Conservation (phyloP, 257 asterid genomes). For the Forsythia viridissima region DNA sequence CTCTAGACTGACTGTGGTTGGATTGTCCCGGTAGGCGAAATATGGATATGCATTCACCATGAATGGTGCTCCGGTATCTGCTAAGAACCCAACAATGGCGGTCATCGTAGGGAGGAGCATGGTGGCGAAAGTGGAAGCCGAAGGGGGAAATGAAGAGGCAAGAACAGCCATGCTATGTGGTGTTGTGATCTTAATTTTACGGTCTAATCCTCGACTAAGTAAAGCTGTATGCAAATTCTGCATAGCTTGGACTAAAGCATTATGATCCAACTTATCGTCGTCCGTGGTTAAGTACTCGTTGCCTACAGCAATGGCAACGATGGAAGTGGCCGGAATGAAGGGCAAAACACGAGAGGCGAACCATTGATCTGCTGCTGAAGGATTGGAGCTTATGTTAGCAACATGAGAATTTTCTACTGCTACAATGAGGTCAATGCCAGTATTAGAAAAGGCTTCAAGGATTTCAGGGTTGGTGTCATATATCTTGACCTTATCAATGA, state of each 20-base stretch:
- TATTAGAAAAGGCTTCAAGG: slow-evolving; percentile 64
- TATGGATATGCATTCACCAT: slow-evolving; percentile 73
- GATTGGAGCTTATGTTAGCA: slow-evolving; percentile 39
- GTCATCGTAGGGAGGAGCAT: slow-evolving; percentile 57
- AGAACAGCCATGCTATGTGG: slow-evolving; percentile 73
- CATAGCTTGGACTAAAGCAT: slow-evolving; percentile 55
- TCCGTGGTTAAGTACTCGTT: slow-evolving; percentile 62
- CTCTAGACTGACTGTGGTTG: slow-evolving; percentile 34
- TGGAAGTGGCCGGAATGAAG: slow-evolving; percentile 63
- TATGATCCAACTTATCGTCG: slow-evolving; percentile 41
- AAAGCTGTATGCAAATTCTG: slow-evolving; percentile 48
- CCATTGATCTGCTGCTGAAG: slow-evolving; percentile 51
- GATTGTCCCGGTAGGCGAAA: slow-evolving; percentile 59
- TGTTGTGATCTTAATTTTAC: slow-evolving; percentile 61
- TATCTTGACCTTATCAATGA: slow-evolving; percentile 56
- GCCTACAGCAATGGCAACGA: slow-evolving; percentile 55
- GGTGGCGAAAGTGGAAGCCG: slow-evolving; percentile 56
- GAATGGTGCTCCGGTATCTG: slow-evolving; percentile 55
- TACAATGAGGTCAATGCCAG: slow-evolving; percentile 63
- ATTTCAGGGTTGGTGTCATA: slow-evolving; percentile 67
- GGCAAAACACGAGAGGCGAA: slow-evolving; percentile 48
- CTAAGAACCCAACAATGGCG: slow-evolving; percentile 48
- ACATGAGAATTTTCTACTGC: slow-evolving; percentile 53
- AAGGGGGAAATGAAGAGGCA: slow-evolving; percentile 70
- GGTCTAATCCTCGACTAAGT: slow-evolving; percentile 45